These are phyloP conservation scores for Rhododendron vialii DNA, from an alignment of 148 eudicot genomes.

Conservation along the genomic window DNA sequence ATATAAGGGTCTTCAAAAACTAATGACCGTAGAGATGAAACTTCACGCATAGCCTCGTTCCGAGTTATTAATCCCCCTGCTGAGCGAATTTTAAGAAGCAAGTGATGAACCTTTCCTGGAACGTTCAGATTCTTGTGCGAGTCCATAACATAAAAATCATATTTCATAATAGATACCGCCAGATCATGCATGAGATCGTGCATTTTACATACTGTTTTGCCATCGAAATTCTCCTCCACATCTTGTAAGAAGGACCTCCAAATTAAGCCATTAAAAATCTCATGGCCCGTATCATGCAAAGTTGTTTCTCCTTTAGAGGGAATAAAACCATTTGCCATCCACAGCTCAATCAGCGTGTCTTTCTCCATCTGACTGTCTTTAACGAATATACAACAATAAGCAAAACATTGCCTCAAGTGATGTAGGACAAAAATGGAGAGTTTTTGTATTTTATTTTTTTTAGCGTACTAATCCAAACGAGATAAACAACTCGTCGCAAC, in stretches of 20 bases:
- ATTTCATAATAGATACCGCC: neutral
- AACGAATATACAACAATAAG: too few species aligned
- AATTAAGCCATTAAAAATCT: neutral
- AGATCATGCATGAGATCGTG: slow-evolving; percentile 21
- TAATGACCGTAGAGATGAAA: neutral
- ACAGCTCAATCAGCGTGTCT: too few species aligned
- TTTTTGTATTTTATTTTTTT: too few species aligned
- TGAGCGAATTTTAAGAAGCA: neutral
- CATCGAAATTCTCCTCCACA: neutral
- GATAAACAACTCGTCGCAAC: too few species aligned
- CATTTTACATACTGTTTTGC: neutral
- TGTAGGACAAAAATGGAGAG: too few species aligned
- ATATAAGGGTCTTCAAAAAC: too few species aligned
- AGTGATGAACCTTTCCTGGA: neutral
- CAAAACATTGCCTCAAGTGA: too few species aligned
- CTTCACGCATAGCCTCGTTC: neutral
- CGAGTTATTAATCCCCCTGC: too few species aligned
- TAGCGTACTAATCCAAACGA: too few species aligned
- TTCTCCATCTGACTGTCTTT: too few species aligned
- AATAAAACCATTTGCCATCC: too few species aligned
- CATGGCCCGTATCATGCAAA: neutral
- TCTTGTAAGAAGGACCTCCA: slow-evolving; percentile 9
- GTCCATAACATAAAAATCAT: neutral
- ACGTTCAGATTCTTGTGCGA: neutral
- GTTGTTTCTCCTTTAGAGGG: too few species aligned